Base-by-base conservation (phyloP, 176 grass and related monocot species). In the Cenchrus fungigraminus region DNA sequence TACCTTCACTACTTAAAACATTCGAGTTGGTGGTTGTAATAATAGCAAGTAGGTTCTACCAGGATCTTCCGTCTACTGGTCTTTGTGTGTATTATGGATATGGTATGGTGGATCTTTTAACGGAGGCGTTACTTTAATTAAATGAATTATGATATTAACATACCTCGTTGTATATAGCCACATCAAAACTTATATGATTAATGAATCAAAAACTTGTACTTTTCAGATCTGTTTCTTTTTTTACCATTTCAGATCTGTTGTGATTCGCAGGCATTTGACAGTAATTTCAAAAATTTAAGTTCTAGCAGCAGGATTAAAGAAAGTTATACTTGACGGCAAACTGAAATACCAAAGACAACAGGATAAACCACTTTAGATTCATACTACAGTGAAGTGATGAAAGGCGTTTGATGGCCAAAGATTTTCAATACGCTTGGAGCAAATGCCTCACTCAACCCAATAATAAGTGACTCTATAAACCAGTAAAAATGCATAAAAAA, bases 301-400 rank as follows among this genome's bases (percentile, higher is more conserved):
- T 66, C 7, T 75, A 1, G 17, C 19, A 17, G 46, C 9, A 6
- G 32, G 32, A 12, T 43, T 43, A 58, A 42, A 42, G 29, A 56
- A 15, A 10, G 31, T n/a, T 54, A 22, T 60, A 57, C 59, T 74
- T 65, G 22, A 72, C 15, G 47, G 22, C n/a, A 58, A 46, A 6
- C 29, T 47, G 50, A 67, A 82, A 65, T 8, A 57, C 28, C 34
- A 65, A 74, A 74, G 17, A 37, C 44, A 68, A 40, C 63, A 70
- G 40, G 44, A 46, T 82, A 0, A 43, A 47, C n/a, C 22, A 22
- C 59, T 67, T 67, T 65, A 43, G 40, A 12, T 65, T 47, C 67
- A 17, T 58, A 40, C 81, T 17, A 34, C 17, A 28, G 47, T 65
- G 16, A 56, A 47, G 7, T 65, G 28, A 28, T 67, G 40, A 0